phyloP scores from a whole-genome alignment of 2,329 filamentous ascomycete species.

The Blumeria graminis region DNA sequence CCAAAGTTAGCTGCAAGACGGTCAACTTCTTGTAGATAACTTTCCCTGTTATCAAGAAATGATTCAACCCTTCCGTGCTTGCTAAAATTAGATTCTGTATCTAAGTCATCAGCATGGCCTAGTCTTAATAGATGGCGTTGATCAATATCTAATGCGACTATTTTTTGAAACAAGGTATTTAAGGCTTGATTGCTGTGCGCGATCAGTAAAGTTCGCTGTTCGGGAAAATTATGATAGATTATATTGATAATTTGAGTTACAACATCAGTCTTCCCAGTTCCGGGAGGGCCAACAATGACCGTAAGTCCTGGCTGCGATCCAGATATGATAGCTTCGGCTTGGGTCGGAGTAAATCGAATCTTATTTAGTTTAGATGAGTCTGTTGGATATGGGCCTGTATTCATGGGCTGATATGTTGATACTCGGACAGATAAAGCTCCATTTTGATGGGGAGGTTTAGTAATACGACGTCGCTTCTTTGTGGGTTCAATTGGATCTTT shows the following conservation, averaged over 20 bases:
- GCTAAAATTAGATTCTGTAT: constrained; percentile 68
- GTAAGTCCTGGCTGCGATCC: constrained; percentile 87
- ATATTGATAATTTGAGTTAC: constrained; percentile 97
- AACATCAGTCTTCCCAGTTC: constrained; percentile 97
- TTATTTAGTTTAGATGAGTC: constrained; percentile 62
- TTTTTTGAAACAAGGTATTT: constrained; percentile 95
- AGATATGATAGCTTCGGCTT: constrained; percentile 80
- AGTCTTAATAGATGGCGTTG: constrained; percentile 78
- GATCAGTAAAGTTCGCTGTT: constrained; percentile 73
- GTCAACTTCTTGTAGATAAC: constrained; percentile 61
- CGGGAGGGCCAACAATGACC: constrained; percentile 80
- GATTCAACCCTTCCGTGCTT: constrained; percentile 89
- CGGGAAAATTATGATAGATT: constrained; percentile 92
- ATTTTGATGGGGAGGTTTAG: constrained; percentile 37
- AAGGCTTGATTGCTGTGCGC: constrained; percentile 96
- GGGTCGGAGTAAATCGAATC: constrained; percentile 73
- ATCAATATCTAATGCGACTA: constrained; percentile 87
- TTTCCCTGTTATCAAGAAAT: constrained; percentile 68
- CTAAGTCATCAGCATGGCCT: constrained; percentile 82
- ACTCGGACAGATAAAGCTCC: constrained; percentile 50
- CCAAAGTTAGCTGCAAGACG: constrained; percentile 64
- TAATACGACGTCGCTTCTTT: constrained; percentile 72
- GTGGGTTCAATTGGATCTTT: constrained; percentile 32
- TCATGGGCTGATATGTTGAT: constrained; percentile 72
- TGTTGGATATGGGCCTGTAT: constrained; percentile 69